Evolutionary conservation across 1,284 basidiomycete species (phyloP), one percentile per base, ranked within the genome.

Genomic region (Ustilago shanxiensis): DNA sequence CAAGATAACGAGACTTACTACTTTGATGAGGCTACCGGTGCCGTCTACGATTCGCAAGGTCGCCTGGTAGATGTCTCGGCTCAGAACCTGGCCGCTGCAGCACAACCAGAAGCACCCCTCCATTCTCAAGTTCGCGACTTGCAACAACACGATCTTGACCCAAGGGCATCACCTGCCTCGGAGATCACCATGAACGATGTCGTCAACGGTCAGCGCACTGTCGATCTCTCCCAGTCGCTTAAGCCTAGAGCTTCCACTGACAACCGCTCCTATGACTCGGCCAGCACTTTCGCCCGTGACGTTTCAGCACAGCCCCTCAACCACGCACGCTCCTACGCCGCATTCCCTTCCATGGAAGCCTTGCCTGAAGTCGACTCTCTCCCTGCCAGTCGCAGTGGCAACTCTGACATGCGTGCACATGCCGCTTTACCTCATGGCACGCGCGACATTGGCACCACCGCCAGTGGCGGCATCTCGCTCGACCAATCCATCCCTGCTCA

Each of bases 21-120:
- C 69, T 81, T 72, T 50, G 82, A 83, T 49, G 77, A 83, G 47
- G 75, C 77, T 9, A 83, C 82, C 22, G 82, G 82, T 13, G 80
- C 79, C 3, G 79, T 83, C 14, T 83, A 83, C 39, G 82, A 83
- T 35, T 64, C 77, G 0, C 74, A 78, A 47, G 82, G 82, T 39
- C 55, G 77, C 14, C 72, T 81, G 16, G 82, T 83, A 26, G 62
- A 82, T 41, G 74, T 82, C 47, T 74, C 73, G 29, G 63, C 63
- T 1, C 69, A 71, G 11, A 66, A 50, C 26, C 35, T 71, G 7
- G 59, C 56, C 4, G 35, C 52, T 3, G 60, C 55, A 20, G 52
- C 50, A 29, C 24, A 47, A 9, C 24, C 39, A 24, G 58, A 59
- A 5, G 51, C 16, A 14, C 44, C 59, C 0, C 11, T 52, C 16